phyloP scores from a whole-genome alignment of 2,329 filamentous ascomycete species.

The Talaromyces sp. region DNA sequence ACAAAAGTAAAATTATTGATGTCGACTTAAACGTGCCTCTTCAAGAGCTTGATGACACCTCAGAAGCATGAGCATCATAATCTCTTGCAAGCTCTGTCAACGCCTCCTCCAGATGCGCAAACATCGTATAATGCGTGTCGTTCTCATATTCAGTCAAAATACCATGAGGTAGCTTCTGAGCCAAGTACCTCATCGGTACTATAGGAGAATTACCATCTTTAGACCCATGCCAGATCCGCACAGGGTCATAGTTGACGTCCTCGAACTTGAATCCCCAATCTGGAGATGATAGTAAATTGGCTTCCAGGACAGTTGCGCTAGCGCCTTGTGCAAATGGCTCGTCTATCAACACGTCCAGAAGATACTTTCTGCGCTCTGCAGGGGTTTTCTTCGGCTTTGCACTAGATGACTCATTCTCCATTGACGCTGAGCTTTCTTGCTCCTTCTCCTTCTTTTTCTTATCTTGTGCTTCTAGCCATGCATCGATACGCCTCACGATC shows the following conservation, averaged over 20 bases:
- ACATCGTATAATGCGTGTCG: conserved; percentile 23
- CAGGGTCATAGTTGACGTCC: conserved; percentile 24
- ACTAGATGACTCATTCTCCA: neutral
- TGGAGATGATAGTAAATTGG: conserved; percentile 24
- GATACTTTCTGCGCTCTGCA: conserved; percentile 19
- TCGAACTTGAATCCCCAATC: conserved; percentile 31
- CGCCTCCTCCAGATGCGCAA: conserved; percentile 1
- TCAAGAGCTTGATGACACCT: neutral
- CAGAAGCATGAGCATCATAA: neutral
- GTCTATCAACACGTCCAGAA: conserved; percentile 23
- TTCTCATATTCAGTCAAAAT: conserved; percentile 33
- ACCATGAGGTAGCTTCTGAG: conserved; percentile 33
- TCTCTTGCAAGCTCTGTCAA: conserved; percentile 4
- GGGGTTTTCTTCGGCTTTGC: neutral
- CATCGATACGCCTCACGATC: conserved; percentile 24
- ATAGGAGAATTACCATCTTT: conserved; percentile 30
- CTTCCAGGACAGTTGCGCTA: conserved; percentile 25
- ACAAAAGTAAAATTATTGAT: neutral
- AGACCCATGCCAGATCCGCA: conserved; percentile 30
- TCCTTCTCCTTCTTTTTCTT: conserved; percentile 17
- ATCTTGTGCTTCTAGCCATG: conserved; percentile 20
- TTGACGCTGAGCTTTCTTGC: neutral
- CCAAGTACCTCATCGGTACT: conserved; percentile 37
- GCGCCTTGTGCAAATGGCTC: conserved; percentile 27
- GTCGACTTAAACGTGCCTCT: neutral